Evolutionary conservation across 2,329 filamentous ascomycete species (phyloP), one percentile per base, ranked within the genome.

Genomic region (Cryphonectria parasitica): DNA sequence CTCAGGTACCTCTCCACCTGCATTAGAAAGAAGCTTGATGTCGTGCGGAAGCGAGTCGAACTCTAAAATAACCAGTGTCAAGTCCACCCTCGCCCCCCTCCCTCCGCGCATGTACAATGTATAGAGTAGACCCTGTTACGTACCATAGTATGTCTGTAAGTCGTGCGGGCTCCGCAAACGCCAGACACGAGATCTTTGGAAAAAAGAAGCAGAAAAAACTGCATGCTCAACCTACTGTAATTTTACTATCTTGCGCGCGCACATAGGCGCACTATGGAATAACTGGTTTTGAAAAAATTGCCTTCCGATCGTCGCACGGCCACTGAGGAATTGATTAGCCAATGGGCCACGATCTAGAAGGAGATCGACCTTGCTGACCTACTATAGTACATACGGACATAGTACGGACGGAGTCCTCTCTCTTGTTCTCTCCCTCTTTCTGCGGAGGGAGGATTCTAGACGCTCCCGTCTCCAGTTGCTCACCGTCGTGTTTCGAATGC

Each of bases 291-390:
- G 52, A 62, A 63, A 56, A 56, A 49, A 41, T 64, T 58, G 65
- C 58, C 61, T 65, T 68, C 66, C 66, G 69, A 71, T 71, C 69
- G 69, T 69, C 69, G 66, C 66, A 68, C 69, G 69, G 69, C 66
- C 61, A 65, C 28, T 62, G 52, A 68, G 62, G 64, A 61, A 52
- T 1, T 28, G 54, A 1, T 34, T 58, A 58, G 54, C 28, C 54
- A 28, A 58, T 31, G 54, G 52, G 28, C 52, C 54, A 58, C 54
- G 25, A 58, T 58, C 54, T 58, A 34, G 54, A 56, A 56, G n/a
- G n/a, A 56, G 28, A 58, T 58, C 54, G 54, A 31, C 54, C 54
- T 58, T 58, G 54, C 54, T 58, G 15, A 31, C 25, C 25, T 58
- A 56, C 25, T 25, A 66, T 49, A 68, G 31, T 10, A 49, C 13